Conservation (phyloP, 2,329 filamentous ascomycete species). For the Mycocentrospora acerina region DNA sequence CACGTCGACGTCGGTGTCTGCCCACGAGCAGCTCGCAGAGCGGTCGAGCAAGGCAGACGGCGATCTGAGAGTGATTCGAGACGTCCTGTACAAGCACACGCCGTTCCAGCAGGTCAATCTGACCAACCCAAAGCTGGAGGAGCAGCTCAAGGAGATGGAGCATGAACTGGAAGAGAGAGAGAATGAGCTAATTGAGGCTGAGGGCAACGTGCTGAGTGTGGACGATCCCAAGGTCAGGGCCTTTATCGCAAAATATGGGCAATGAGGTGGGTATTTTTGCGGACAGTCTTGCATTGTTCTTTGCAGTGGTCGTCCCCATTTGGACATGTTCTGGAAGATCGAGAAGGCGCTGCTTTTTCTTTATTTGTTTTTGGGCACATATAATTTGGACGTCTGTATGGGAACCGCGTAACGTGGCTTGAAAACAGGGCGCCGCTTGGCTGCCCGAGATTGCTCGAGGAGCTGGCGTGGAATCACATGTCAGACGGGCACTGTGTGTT, state of each 20-base stretch:
- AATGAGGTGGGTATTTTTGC: conserved; percentile 10
- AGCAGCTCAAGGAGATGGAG: conserved; percentile 40
- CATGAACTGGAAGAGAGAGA: conserved; percentile 40
- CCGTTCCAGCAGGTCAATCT: conserved; percentile 32
- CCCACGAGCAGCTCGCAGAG: conserved; percentile 38
- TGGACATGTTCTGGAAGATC: too few species aligned
- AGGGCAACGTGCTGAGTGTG: conserved; percentile 34
- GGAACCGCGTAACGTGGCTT: too few species aligned
- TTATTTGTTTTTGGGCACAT: too few species aligned
- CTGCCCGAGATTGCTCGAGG: too few species aligned
- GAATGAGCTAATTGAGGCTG: conserved; percentile 40
- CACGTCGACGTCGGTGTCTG: conserved; percentile 30
- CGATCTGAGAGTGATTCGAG: conserved; percentile 40
- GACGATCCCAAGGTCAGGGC: conserved; percentile 31
- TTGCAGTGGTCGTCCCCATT: too few species aligned
- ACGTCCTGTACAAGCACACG: conserved; percentile 42
- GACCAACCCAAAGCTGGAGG: conserved; percentile 27
- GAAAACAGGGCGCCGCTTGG: too few species aligned
- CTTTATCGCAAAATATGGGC: conserved; percentile 37
- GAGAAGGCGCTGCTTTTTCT: too few species aligned
- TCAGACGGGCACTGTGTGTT: too few species aligned
- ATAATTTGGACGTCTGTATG: too few species aligned
- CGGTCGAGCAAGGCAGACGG: conserved; percentile 40
- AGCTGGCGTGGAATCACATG: too few species aligned
- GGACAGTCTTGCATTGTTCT: too few species aligned